Conservation (phyloP, 1,139 yeast species). For the Eremothecium sinecaudum region DNA sequence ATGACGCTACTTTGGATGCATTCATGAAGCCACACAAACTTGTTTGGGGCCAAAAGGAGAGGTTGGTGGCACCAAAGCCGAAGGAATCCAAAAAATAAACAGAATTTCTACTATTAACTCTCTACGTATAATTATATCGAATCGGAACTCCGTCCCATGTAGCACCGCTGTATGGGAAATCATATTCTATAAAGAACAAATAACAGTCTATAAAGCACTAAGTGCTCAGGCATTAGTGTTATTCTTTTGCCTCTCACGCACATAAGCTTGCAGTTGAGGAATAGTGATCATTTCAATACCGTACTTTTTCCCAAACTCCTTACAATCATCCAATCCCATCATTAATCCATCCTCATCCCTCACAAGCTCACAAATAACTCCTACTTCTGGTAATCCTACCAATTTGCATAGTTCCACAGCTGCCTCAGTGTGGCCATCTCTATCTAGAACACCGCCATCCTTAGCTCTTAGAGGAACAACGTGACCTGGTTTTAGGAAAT, state of each 20-base stretch:
- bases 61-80: slow-evolving; percentile 59
- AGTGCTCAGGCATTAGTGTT: no score
- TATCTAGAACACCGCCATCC: slow-evolving; percentile 67
- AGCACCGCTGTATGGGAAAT: no score
- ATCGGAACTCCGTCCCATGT: no score
- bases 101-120: no score
- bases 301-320: slow-evolving; percentile 53
- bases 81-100: slow-evolving; percentile 34
- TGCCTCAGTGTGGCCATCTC: slow-evolving; percentile 99
- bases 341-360: slow-evolving; percentile 88
- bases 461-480: slow-evolving; percentile 85
- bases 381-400: slow-evolving; percentile 76
- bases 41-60: slow-evolving; percentile 61
- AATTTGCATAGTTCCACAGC: slow-evolving; percentile 78
- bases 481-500: slow-evolving; percentile 89
- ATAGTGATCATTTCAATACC: slow-evolving; percentile 70
- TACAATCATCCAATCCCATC: slow-evolving; percentile 90
- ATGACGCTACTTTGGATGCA: slow-evolving; percentile 53
- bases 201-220: no score
- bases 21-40: slow-evolving; percentile 85
- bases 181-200: no score
- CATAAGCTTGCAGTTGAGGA: slow-evolving; percentile 42
- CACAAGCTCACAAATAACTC: slow-evolving; percentile 89
- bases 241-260: not conserved
- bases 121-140: no score